Evolutionary conservation across 2,329 filamentous ascomycete species (phyloP).

Genomic region (Beauveria rudraprayagi): DNA sequence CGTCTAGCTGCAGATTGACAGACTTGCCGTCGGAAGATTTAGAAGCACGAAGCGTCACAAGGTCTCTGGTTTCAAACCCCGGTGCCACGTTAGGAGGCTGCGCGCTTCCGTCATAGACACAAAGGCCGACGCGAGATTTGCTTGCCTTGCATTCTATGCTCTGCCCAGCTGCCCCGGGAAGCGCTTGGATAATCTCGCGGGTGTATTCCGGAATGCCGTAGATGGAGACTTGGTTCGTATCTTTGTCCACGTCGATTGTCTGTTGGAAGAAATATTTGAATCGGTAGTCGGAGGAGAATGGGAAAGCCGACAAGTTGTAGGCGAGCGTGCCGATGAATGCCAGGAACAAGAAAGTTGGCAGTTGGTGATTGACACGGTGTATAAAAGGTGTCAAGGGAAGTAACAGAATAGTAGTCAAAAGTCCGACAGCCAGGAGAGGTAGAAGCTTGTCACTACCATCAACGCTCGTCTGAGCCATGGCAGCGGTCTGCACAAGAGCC

Average conservation of each 20-base stretch:
- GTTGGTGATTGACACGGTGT: conserved; percentile 74
- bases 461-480: conserved; percentile 70
- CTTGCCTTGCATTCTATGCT: conserved; percentile 50
- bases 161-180: conserved; percentile 65
- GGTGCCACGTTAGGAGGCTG: conserved; percentile 54
- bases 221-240: conserved; percentile 61
- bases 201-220: conserved; percentile 62
- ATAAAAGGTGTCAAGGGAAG: conserved; percentile 75
- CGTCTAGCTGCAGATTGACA: conserved; percentile 59
- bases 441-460: conserved; percentile 69
- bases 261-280: conserved; percentile 88
- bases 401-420: conserved; percentile 62
- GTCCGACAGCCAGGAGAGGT: conserved; percentile 63
- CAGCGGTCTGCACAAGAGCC: conserved; percentile 61
- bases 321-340: conserved; percentile 68
- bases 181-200: conserved; percentile 52
- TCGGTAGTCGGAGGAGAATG: conserved; percentile 70
- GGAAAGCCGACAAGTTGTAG: conserved; percentile 82
- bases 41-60: conserved; percentile 52
- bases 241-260: conserved; percentile 65
- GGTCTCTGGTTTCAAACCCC: conserved; percentile 38
- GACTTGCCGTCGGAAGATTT: conserved; percentile 30
- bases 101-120: conserved; percentile 57
- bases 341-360: conserved; percentile 68
- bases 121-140: conserved; percentile 36